These are phyloP conservation scores for Thalassiosira hispida DNA, from an alignment of 352 stramenopile species.

Conservation along the genomic window DNA sequence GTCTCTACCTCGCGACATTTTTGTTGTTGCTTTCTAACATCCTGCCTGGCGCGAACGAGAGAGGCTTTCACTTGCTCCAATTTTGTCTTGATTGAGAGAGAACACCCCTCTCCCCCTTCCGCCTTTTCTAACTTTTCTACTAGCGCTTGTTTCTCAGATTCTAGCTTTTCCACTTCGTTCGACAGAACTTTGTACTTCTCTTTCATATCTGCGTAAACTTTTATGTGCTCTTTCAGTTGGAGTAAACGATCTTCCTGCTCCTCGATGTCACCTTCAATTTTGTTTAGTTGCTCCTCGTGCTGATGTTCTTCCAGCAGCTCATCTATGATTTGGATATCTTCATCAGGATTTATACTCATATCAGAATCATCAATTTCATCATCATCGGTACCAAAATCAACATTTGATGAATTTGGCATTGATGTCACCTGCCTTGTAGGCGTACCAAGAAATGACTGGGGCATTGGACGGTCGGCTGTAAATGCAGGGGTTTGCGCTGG, in stretches of 20 bases:
- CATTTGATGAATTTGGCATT: neutral
- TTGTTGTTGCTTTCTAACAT: constrained; percentile 58
- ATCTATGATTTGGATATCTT: constrained; percentile 84
- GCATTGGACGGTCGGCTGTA: neutral
- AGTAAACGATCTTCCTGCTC: constrained; percentile 73
- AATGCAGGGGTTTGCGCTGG: constrained; percentile 17
- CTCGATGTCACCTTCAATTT: constrained; percentile 77
- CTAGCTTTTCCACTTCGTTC: constrained; percentile 74
- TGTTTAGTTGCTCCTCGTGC: constrained; percentile 70
- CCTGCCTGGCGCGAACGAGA: constrained; percentile 34
- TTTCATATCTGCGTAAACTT: constrained; percentile 83
- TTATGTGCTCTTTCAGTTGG: constrained; percentile 75
- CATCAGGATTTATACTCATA: constrained; percentile 77
- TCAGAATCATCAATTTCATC: constrained; percentile 24
- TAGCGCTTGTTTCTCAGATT: constrained; percentile 75
- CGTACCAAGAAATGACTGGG: neutral
- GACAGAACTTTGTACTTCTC: constrained; percentile 80
- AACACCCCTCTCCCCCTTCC: constrained; percentile 63
- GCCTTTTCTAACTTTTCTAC: constrained; percentile 71
- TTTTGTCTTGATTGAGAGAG: constrained; percentile 74
- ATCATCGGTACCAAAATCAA: constrained; percentile 5
- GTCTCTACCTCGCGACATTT: constrained; percentile 49
- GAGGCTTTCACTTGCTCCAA: constrained; percentile 54
- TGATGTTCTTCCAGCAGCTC: constrained; percentile 83
- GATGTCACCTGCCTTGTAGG: neutral